Conservation (phyloP, 495 filamentous ascomycete species). For the Lasiosphaeria ovina region DNA sequence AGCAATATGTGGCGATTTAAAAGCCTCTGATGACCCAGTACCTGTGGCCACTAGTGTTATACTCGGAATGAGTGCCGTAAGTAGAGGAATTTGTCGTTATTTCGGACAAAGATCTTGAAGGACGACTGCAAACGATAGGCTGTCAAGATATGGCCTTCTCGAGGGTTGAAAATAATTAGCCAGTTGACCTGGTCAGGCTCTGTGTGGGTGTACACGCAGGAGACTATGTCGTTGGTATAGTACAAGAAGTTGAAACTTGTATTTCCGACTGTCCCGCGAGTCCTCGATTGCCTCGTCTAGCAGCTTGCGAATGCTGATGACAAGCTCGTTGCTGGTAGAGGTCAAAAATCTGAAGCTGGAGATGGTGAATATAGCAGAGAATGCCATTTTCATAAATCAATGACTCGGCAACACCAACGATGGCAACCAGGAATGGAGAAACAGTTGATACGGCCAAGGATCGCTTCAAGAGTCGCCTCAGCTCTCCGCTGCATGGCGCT, state of each 20-base stretch:
- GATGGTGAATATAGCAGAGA: constrained; percentile 57
- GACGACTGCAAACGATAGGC: constrained; percentile 44
- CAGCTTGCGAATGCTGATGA: constrained; percentile 54
- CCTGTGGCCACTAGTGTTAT: constrained; percentile 48
- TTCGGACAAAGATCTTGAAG: constrained; percentile 66
- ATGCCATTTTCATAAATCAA: constrained; percentile 66
- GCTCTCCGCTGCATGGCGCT: constrained; percentile 53
- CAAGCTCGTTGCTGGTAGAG: constrained; percentile 57
- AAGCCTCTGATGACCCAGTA: constrained; percentile 63
- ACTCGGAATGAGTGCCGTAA: constrained; percentile 60
- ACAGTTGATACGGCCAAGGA: constrained; percentile 61
- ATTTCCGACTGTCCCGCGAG: constrained; percentile 36
- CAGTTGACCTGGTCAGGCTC: constrained; percentile 40
- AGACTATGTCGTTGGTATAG: constrained; percentile 60
- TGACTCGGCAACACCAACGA: constrained; percentile 57
- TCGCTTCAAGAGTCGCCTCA: constrained; percentile 60
- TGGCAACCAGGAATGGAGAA: constrained; percentile 58
- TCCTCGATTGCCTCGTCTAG: constrained; percentile 34
- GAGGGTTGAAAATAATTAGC: constrained; percentile 60
- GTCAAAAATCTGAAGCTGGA: constrained; percentile 61
- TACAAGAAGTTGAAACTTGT: constrained; percentile 58
- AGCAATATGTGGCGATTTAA: constrained; percentile 40
- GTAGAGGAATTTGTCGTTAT: constrained; percentile 63
- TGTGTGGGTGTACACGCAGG: constrained; percentile 49
- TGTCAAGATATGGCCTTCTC: constrained; percentile 39